Base-by-base conservation (phyloP, 371 early-diverging fungal species). In the Edhazardia aedis region DNA sequence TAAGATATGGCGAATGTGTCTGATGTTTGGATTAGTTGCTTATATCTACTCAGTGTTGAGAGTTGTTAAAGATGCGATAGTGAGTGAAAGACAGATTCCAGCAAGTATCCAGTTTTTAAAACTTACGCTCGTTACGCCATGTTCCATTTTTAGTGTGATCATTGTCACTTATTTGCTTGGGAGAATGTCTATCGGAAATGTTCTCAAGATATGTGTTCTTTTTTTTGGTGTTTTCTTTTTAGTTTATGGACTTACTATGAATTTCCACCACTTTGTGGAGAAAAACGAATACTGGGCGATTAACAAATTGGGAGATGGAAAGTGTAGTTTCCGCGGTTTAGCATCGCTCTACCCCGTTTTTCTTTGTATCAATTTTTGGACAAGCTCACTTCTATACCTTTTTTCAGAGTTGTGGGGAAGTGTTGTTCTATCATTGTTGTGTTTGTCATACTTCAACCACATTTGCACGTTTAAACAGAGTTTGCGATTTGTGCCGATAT, bases 11-110 rank as follows among this genome's bases (percentile, higher is more conserved):
- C 14, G 60, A 12, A 56, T 73, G 49, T 62, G 61, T 18, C 28
- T 51, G 22, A 62, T 70, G 61, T 70, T 70, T 61, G 55, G 52
- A 40, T 53, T 63, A 27, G 69, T 70, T 24, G 66, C 59, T 0
- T 62, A 64, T 25, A 63, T 69, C 51, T 73, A 73, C 51, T 70
- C 74, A 21, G 58, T 73, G 40, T 61, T 69, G 51, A 64, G 74
- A 57, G 75, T 71, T 39, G 43, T 70, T 26, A 73, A 73, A 54
- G 74, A 73, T 56, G 59, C 50, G 23, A 64, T 67, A 45, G 66
- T 73, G 21, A 62, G 68, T 40, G 57, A 49, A 21, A 56, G 69
- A 51, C 69, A 66, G 61, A 59, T 60, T 43, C 65, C 69, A 1
- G 63, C 59, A 19, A 62, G 68, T 46, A 68, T 73, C 24, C 38